These are phyloP conservation scores for Vanilla planifolia DNA, from an alignment of 106 monocot genomes.

Conservation along the genomic window DNA sequence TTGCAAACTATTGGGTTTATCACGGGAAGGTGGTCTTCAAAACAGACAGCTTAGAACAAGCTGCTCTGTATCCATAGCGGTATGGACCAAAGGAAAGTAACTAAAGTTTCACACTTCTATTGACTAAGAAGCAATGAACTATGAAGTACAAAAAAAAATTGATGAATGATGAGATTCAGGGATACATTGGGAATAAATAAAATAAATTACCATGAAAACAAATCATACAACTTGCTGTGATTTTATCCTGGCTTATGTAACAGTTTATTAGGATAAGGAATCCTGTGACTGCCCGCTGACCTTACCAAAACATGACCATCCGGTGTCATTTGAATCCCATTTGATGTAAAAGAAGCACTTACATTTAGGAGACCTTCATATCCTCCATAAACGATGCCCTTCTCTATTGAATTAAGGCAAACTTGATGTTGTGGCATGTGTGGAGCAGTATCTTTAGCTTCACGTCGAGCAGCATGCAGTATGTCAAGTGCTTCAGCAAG, in stretches of 20 bases:
- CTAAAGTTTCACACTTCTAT: too few relatives aligned
- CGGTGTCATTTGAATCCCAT: background rate
- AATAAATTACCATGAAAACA: background rate
- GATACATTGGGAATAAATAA: background rate
- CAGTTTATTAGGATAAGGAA: background rate
- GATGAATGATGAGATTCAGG: background rate
- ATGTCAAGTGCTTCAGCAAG: slow-evolving; percentile 6
- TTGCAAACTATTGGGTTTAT: too few relatives aligned
- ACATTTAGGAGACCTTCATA: slow-evolving; percentile 10
- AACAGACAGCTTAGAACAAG: too few relatives aligned
- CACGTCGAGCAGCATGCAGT: background rate
- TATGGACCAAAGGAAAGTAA: too few relatives aligned
- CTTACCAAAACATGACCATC: background rate
- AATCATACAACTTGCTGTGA: background rate
- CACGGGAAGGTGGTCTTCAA: too few relatives aligned
- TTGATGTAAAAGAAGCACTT: background rate
- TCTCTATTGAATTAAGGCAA: slow-evolving; percentile 8
- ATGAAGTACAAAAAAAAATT: too few relatives aligned
- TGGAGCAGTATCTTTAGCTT: background rate
- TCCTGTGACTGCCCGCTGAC: background rate
- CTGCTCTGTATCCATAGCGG: too few relatives aligned
- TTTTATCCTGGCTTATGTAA: background rate
- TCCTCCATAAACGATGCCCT: slow-evolving; percentile 5
- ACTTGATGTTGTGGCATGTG: slow-evolving; percentile 1
- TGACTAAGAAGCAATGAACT: too few relatives aligned